Conservation (phyloP, 2,329 filamentous ascomycete species). For the Leptosphaerulina australis region DNA sequence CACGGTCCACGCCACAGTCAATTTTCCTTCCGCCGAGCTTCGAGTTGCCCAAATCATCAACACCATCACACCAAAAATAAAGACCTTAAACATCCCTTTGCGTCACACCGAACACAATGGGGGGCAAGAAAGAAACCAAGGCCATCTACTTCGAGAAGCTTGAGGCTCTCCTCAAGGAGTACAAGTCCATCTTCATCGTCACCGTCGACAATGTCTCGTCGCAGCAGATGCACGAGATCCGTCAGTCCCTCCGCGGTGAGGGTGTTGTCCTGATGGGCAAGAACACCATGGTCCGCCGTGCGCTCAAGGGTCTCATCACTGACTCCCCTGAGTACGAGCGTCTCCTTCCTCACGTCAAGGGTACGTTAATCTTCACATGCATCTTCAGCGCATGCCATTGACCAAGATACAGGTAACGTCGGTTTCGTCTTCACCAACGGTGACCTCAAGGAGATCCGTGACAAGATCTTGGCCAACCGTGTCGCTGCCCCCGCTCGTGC, state of each 20-base stretch:
- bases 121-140: conserved; percentile 96
- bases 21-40: conserved; percentile 26
- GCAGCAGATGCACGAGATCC: conserved; percentile 99
- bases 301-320: conserved; percentile 88
- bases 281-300: conserved; percentile 99
- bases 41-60: conserved; percentile 30
- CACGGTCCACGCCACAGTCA: conserved; percentile 33
- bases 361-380: conserved; percentile 44
- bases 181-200: conserved; percentile 98
- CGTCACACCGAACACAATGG: conserved; percentile 91
- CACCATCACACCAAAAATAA: conserved; percentile 49
- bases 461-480: conserved; percentile 95
- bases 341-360: conserved; percentile 92
- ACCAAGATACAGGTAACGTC: conserved; percentile 71
- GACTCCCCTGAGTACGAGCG: conserved; percentile 98
- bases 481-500: conserved; percentile 97
- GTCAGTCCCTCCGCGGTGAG: conserved; percentile 84
- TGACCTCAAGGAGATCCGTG: conserved; percentile 89
- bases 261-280: conserved; percentile 97
- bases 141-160: conserved; percentile 99
- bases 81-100: conserved; percentile 99
- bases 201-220: conserved; percentile 95
- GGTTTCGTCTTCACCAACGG: conserved; percentile 98
- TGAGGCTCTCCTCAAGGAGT: conserved; percentile 94
- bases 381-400: conserved; percentile 18